phyloP scores from a whole-genome alignment of 2,329 filamentous ascomycete species.

The Aspergillus spinulosporus region DNA sequence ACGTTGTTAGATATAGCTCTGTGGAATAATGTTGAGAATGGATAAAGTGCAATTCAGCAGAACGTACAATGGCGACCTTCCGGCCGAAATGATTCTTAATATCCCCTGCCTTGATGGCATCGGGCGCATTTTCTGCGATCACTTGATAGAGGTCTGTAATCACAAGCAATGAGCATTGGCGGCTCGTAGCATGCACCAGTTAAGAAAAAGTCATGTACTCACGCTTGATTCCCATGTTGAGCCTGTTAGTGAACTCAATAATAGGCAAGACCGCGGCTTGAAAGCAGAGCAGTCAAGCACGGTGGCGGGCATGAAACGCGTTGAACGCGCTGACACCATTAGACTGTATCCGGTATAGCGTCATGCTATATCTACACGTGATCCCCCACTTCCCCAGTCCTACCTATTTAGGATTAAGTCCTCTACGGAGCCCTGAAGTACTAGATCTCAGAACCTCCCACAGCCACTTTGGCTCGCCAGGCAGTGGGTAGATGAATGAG shows the following conservation, averaged over 20 bases:
- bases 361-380: conserved; percentile 20
- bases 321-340: conserved; percentile 26
- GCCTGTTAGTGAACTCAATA: neutral
- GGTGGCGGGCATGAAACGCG: conserved; percentile 17
- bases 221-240: conserved; percentile 55
- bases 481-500: no score
- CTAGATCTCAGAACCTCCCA: no score
- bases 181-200: neutral
- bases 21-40: conserved; percentile 16
- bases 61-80: conserved; percentile 90
- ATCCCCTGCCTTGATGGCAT: conserved; percentile 91
- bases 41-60: neutral
- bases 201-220: conserved; percentile 22
- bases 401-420: neutral
- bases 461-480: no score
- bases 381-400: conserved; percentile 11
- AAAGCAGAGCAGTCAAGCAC: neutral
- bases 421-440: neutral
- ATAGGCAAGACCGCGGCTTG: neutral
- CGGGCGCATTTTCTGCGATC: conserved; percentile 90
- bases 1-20: conserved; percentile 1
- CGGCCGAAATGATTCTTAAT: conserved; percentile 99
- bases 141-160: conserved; percentile 68
- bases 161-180: conserved; percentile 8
- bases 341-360: conserved; percentile 22